A percentile compares a stretch with the other conserved stretches of the same genome.
Evolutionary conservation across 306 rosid species (phyloP).

Genomic region (Medicago lupulina): DNA sequence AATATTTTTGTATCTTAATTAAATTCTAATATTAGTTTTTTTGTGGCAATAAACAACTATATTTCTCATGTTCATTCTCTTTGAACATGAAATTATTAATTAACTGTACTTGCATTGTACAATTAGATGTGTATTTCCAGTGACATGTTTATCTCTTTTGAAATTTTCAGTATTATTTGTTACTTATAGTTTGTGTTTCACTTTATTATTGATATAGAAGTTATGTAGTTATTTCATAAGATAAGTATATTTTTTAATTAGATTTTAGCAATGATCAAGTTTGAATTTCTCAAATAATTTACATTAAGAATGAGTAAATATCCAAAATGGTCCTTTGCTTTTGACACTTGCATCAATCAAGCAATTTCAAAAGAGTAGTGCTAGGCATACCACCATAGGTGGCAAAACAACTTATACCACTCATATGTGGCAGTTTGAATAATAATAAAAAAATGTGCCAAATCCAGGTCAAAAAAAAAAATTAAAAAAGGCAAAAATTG

Average conservation of each 20-base stretch:
- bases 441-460: too few relatives aligned
- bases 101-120: conserved; percentile 54
- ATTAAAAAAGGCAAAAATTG: too few relatives aligned
- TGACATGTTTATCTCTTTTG: conserved; percentile 36
- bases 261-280: background rate
- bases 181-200: conserved; percentile 28
- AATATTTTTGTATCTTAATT: conserved; percentile 33
- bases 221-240: background rate
- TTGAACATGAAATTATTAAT: conserved; percentile 39
- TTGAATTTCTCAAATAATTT: too few relatives aligned
- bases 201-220: conserved; percentile 15
- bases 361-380: background rate
- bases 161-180: conserved; percentile 27
- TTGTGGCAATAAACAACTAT: conserved; percentile 17
- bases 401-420: too few relatives aligned
- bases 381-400: too few relatives aligned
- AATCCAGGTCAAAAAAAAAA: too few relatives aligned
- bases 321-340: too few relatives aligned
- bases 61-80: conserved; percentile 52
- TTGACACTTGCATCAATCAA: background rate
- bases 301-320: background rate
- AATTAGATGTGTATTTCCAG: conserved; percentile 57
- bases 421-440: too few relatives aligned
- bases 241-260: background rate
- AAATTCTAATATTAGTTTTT: conserved; percentile 35